Percentiles rank a stretch among this genome's conserved stretches.
Evolutionary conservation across 2,329 filamentous ascomycete genomes (phyloP).

Genomic region (Plectosphaerella plurivora): DNA sequence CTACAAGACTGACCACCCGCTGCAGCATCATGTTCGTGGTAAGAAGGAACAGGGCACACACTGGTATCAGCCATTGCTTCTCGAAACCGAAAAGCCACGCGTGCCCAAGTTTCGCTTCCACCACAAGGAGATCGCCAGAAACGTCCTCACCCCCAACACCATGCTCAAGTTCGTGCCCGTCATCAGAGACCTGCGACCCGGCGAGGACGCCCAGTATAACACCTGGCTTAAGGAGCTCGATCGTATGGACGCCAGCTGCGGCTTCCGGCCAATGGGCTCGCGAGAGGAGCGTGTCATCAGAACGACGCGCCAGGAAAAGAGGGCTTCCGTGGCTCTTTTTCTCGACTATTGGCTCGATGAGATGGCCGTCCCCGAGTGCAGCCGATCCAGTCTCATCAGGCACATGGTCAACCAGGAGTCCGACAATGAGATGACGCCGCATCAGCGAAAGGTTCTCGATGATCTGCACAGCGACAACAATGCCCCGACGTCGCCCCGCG

Average conservation of each 20-base stretch:
- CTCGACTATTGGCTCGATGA: constrained; percentile 49
- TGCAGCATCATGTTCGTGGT: constrained; percentile 36
- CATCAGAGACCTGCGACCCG: constrained; percentile 50
- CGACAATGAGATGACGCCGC: constrained; percentile 45
- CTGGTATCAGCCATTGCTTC: constrained; percentile 35
- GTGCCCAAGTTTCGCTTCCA: constrained; percentile 57
- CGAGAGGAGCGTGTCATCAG: constrained; percentile 45
- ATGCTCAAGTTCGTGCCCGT: constrained; percentile 58
- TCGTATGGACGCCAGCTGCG: constrained; percentile 52
- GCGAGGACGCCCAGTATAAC: constrained; percentile 52
- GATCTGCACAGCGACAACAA: constrained; percentile 40
- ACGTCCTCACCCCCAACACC: constrained; percentile 55
- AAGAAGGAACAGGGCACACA: constrained; percentile 40
- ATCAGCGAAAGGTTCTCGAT: constrained; percentile 48
- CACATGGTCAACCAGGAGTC: constrained; percentile 46
- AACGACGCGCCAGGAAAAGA: constrained; percentile 46
- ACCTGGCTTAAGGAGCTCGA: constrained; percentile 54
- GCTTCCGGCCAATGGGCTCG: constrained; percentile 47
- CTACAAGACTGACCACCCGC: constrained; percentile 1
- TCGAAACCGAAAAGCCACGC: constrained; percentile 45
- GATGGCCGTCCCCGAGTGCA: constrained; percentile 46
- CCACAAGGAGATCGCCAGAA: constrained; percentile 55
- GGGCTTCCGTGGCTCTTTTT: constrained; percentile 46
- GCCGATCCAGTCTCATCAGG: constrained; percentile 46
- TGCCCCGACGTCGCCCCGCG: constrained; percentile 29